Conservation (phyloP, 2,329 filamentous ascomycete species). For the Atkinsonella texensis region DNA sequence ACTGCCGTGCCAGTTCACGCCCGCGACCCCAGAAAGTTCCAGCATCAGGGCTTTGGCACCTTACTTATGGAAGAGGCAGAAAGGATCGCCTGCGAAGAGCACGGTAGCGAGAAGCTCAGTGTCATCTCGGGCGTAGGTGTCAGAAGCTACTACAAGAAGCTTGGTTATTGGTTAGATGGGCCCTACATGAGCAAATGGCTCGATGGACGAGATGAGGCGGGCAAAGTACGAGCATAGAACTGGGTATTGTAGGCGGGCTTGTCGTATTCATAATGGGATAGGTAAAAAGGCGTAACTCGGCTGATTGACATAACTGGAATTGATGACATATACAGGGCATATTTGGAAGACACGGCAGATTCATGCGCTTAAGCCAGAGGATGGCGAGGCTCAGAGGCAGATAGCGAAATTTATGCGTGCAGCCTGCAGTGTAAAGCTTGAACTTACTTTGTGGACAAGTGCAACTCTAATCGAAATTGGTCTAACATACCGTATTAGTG, state of each 20-base stretch:
- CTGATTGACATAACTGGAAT: neutral
- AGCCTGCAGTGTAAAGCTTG: no score
- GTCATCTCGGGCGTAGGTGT: constrained; percentile 98
- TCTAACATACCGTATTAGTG: no score
- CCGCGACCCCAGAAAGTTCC: constrained; percentile 89
- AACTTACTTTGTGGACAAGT: no score
- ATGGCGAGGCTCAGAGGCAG: no score
- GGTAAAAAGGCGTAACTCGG: neutral
- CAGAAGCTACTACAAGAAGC: constrained; percentile 82
- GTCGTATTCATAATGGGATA: neutral
- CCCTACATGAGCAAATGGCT: constrained; percentile 67
- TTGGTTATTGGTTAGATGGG: constrained; percentile 89
- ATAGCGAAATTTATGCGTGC: no score
- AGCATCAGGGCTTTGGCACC: constrained; percentile 95
- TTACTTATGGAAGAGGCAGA: constrained; percentile 97
- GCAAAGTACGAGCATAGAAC: neutral
- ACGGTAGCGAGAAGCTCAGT: constrained; percentile 86
- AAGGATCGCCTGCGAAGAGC: constrained; percentile 85
- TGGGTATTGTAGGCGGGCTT: neutral
- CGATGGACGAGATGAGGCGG: constrained; percentile 28
- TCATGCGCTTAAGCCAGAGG: no score
- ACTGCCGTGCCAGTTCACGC: constrained; percentile 96
- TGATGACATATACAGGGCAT: no score
- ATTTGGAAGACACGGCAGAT: no score
- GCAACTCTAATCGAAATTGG: no score